These are phyloP conservation scores for Pseudevernia furfuracea DNA, from an alignment of 495 filamentous ascomycete species.

Conservation along the genomic window DNA sequence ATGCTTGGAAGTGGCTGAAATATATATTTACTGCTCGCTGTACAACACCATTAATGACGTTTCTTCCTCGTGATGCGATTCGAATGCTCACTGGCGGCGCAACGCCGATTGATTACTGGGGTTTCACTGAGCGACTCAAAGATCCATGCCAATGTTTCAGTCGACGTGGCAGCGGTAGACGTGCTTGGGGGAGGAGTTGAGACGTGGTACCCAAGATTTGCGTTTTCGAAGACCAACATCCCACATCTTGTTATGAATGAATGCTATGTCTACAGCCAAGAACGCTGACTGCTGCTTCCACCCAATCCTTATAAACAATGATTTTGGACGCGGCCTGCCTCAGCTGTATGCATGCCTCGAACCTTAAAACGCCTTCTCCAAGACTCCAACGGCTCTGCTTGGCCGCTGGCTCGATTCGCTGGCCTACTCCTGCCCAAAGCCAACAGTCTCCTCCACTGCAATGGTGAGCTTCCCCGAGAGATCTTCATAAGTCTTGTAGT, in stretches of 20 bases:
- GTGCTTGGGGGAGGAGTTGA: neutral
- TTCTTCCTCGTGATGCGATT: neutral
- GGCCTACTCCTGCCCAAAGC: slow-evolving; percentile 89
- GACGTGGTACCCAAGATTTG: too few species aligned
- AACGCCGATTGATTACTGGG: neutral
- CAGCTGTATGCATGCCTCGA: neutral
- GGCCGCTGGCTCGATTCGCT: neutral
- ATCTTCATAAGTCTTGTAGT: slow-evolving; percentile 81
- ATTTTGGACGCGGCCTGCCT: neutral
- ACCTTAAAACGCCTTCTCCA: slow-evolving; percentile 1
- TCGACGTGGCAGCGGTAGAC: neutral
- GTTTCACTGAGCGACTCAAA: neutral
- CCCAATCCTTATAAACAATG: slow-evolving; percentile 9
- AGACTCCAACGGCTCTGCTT: slow-evolving; percentile 18
- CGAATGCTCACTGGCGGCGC: neutral
- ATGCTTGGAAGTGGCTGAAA: neutral
- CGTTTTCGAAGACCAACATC: neutral
- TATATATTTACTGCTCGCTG: neutral
- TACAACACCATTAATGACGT: neutral
- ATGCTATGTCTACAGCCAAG: slow-evolving; percentile 15
- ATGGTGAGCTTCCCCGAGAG: slow-evolving; percentile 85
- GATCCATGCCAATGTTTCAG: neutral
- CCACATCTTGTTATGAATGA: neutral
- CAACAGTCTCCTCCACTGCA: slow-evolving; percentile 97
- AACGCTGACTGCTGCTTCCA: slow-evolving; percentile 6